Percentiles rank a stretch among this genome's conserved stretches.
phyloP scores from a whole-genome alignment of 1,284 basidiomycete species.

The Cystobasidium slooffiae region DNA sequence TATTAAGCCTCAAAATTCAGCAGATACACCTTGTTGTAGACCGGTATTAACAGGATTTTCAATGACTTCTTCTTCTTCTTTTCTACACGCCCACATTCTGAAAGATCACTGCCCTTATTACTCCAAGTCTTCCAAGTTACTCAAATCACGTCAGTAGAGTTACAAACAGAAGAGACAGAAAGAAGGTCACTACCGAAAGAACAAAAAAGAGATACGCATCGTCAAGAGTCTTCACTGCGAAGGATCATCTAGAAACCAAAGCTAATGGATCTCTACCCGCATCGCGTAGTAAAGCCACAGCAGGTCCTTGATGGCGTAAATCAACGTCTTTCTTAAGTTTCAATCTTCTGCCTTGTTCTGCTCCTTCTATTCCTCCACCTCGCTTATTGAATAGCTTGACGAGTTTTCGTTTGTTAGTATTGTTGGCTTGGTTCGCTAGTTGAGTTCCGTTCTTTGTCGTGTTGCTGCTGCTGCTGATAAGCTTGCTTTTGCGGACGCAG shows the following conservation, averaged over 20 bases:
- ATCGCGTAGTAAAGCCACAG: conserved; percentile 30
- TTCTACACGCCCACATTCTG: no score
- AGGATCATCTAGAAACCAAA: conserved; percentile 24
- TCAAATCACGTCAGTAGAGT: no score
- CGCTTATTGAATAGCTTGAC: conserved; percentile 14
- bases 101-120: no score
- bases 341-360: background rate
- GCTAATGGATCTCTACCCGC: conserved; percentile 35
- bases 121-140: no score
- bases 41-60: no score
- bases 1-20: no score
- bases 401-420: conserved; percentile 3
- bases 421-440: conserved; percentile 14
- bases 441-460: background rate
- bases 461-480: background rate
- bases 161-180: no score
- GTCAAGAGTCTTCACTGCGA: background rate
- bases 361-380: background rate
- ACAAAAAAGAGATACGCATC: background rate
- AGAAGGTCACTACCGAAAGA: background rate
- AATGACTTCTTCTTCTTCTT: no score
- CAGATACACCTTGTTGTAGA: no score
- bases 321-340: conserved; percentile 31
- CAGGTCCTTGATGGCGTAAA: conserved; percentile 27
- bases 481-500: conserved; percentile 10